phyloP scores from a whole-genome alignment of 768 basidiomycete genomes.

The Auriscalpium orientale region DNA sequence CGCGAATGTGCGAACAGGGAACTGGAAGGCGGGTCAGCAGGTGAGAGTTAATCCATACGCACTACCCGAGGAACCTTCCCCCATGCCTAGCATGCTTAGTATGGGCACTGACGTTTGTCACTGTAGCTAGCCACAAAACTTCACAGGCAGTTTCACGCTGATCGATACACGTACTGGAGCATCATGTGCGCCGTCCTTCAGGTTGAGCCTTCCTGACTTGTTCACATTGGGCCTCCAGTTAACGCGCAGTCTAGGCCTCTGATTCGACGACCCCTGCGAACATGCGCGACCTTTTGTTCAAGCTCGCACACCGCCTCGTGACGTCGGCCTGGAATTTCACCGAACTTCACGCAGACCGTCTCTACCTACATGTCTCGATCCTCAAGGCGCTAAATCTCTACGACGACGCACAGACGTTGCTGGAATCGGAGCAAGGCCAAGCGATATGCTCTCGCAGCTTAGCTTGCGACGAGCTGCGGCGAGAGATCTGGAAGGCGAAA shows the following conservation, averaged over 20 bases:
- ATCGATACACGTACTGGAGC: constrained; percentile 78
- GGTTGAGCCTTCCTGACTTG: constrained; percentile 29
- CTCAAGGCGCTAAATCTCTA: constrained; percentile 59
- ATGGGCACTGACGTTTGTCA: background rate
- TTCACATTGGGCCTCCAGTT: background rate
- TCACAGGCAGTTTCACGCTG: constrained; percentile 78
- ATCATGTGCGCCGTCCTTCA: constrained; percentile 76
- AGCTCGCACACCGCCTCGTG: constrained; percentile 71
- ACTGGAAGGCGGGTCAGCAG: constrained; percentile 85
- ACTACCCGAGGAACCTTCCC: background rate
- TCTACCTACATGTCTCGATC: constrained; percentile 67
- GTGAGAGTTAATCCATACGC: constrained; percentile 29
- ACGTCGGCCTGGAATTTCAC: constrained; percentile 56
- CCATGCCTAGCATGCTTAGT: constrained; percentile 6
- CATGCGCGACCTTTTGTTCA: constrained; percentile 64
- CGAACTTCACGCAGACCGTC: constrained; percentile 63
- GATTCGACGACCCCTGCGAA: constrained; percentile 51
- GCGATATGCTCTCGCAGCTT: constrained; percentile 63
- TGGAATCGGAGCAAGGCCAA: constrained; percentile 63
- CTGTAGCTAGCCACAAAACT: constrained; percentile 68
- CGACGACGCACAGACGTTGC: constrained; percentile 62
- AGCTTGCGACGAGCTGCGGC: constrained; percentile 66
- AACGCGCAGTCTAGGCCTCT: constrained; percentile 45
- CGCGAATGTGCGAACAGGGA: constrained; percentile 68
- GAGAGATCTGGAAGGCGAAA: constrained; percentile 57